Base-by-base conservation (phyloP, 495 filamentous ascomycete species). In the Amniculicola lignicola region DNA sequence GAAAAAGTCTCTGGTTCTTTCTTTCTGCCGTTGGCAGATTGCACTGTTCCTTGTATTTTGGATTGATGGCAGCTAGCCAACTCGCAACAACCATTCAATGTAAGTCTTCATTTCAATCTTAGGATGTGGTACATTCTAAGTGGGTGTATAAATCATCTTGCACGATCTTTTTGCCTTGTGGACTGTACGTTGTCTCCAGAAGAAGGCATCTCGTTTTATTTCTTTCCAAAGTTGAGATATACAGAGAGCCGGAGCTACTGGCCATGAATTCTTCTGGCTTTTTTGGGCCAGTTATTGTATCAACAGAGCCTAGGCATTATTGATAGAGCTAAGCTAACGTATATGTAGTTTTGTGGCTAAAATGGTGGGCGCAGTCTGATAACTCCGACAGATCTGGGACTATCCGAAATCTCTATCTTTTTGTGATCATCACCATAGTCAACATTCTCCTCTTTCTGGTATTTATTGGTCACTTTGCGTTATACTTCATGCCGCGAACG, bases 361-460 rank as follows among this genome's bases (percentile, higher is more conserved):
- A 63, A 47, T 40, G 28, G 31, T 63, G 61, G 61, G 57, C 50
- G 18, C 21, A 52, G 18, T 62, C 48, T 18, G 47, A 49, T 31
- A 21, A 44, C 12, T 43, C 47, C 9, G 46, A n/a, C 21, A 27
- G 18, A 35, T 24, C 31, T 11, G 22, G 41, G 7, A 29, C 36
- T 4, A 27, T 51, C 2, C 22, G 41, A 22, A 52, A 54, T 31
- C 15, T 62, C 3, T 48, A 29, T 21, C 37, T 50, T 1, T 54
- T 63, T 38, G 31, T 58, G n/a, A 45, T 35, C 16, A 49, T 63
- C 14, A 52, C 60, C 4, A 28, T 39, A 0, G 15, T 54, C 23
- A 51, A 54, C 27, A 48, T 59, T 14, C 14, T 33, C 4, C 24
- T 52, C 2, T 48, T 31, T 25, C 22, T 43, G 9, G 11, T 54